phyloP scores from a whole-genome alignment of 2,329 filamentous ascomycete species.

The Verticillium klebahnii region DNA sequence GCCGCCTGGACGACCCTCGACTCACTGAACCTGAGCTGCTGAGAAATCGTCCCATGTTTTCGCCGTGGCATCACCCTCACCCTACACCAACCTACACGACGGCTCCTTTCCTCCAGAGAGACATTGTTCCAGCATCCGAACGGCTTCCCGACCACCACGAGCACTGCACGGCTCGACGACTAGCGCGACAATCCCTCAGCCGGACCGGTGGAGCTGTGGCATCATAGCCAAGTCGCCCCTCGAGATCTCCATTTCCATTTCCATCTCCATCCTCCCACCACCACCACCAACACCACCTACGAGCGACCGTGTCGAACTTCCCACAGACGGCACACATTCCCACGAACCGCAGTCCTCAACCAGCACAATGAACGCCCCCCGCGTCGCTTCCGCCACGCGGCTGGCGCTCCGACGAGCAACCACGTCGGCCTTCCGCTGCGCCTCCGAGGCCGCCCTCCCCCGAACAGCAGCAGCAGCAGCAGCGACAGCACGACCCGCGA shows the following conservation, averaged over 20 bases:
- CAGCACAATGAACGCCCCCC: neutral
- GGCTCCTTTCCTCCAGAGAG: too few species aligned
- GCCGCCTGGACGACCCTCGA: too few species aligned
- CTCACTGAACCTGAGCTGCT: neutral
- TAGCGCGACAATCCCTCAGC: neutral
- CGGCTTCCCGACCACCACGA: neutral
- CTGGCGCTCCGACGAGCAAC: constrained; percentile 10
- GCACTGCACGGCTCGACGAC: neutral
- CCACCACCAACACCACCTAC: neutral
- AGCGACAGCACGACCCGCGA: neutral
- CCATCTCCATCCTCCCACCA: neutral
- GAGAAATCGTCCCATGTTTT: constrained; percentile 4
- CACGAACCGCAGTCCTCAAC: neutral
- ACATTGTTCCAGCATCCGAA: neutral
- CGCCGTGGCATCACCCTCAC: neutral
- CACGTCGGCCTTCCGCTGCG: constrained; percentile 9
- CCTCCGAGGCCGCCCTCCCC: neutral
- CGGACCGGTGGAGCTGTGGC: neutral
- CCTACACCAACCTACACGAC: neutral
- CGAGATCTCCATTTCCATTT: neutral
- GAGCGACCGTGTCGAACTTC: neutral
- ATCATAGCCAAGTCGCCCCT: neutral
- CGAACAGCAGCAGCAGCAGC: neutral
- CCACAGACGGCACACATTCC: neutral
- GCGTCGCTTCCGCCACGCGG: constrained; percentile 4